Evolutionary conservation across 768 basidiomycete species (phyloP).

Genomic region (Nevesoporus exiguus): DNA sequence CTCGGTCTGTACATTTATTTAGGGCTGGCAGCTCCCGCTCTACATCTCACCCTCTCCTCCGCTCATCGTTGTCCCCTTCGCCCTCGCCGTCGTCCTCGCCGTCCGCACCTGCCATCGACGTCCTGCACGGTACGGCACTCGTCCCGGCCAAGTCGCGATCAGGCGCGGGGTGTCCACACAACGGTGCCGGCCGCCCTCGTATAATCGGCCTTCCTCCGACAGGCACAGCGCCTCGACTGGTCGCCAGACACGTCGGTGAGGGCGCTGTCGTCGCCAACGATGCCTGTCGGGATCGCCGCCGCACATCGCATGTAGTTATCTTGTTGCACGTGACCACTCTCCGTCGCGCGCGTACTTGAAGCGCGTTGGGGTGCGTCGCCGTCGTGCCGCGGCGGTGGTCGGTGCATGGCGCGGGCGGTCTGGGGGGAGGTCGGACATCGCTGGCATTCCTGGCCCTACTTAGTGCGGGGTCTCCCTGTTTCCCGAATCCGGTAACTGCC

Average conservation of each 20-base stretch:
- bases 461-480: neutral
- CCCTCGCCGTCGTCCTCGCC: neutral
- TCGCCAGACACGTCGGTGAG: constrained; percentile 5
- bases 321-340: constrained; percentile 23
- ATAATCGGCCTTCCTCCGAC: constrained; percentile 3
- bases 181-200: neutral
- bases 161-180: neutral
- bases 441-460: neutral
- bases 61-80: neutral
- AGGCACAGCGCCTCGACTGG: neutral
- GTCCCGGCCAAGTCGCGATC: constrained; percentile 18
- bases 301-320: constrained; percentile 22
- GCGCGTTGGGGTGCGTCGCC: constrained; percentile 3
- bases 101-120: neutral
- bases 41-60: constrained; percentile 3
- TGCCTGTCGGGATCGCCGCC: constrained; percentile 4
- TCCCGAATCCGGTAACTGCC: constrained; percentile 21
- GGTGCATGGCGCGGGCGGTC: neutral
- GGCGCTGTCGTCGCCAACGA: constrained; percentile 10
- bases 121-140: neutral
- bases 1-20: constrained; percentile 28
- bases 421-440: neutral
- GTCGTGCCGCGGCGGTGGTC: constrained; percentile 4
- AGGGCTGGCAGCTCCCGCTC: constrained; percentile 33
- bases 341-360: constrained; percentile 11